Evolutionary conservation across 176 grass and related monocot species (phyloP), one percentile per base, ranked within the genome.

Genomic region (Cenchrus fungigraminus): DNA sequence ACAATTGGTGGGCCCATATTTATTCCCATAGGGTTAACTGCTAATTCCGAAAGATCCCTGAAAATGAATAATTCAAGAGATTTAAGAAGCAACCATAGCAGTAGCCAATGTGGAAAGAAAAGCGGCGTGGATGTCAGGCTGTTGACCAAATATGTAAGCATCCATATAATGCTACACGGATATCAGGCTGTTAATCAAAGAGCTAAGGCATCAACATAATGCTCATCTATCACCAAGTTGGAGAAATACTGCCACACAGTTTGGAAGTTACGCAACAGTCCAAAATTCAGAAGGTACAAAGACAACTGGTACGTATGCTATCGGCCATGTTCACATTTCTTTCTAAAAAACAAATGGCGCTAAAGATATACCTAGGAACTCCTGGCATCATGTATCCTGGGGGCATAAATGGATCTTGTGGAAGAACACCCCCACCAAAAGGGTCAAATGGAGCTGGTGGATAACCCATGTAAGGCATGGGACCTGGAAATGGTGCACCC

Each of bases 11-110:
- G 94, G 32, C 87, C 88, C 84, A 94, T 91, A 80, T 92, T 97
- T 91, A 99, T 89, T 73, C 84, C 91, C 83, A 93, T 92, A 65
- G 88, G 79, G 40, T 90, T 89, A 22, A 99, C 82, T 43, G 91
- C 94, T 72, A 99, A 89, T 79, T 99, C 92, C 59, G 88, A 93
- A 79, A 99, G 87, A 78, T 94, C 92, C 94, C 97, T 99, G 79
- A 54, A 90, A 91, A 82, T 64, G 67, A 67, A 80, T 17, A 34
- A 88, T 79, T 64, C 45, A 74, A 85, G 71, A 78, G 45, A 63
- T 53, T 78, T 92, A 29, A 77, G 83, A 71, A 77, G 19, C 16
- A 53, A 52, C 28, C n/a, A 60, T 68, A 73, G 45, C 32, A 37
- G 71, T 40, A 72, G 46, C 61, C 45, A 81, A 53, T 62, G 11